Conservation (phyloP, 345 rosid species). For the Citrus sp. region DNA sequence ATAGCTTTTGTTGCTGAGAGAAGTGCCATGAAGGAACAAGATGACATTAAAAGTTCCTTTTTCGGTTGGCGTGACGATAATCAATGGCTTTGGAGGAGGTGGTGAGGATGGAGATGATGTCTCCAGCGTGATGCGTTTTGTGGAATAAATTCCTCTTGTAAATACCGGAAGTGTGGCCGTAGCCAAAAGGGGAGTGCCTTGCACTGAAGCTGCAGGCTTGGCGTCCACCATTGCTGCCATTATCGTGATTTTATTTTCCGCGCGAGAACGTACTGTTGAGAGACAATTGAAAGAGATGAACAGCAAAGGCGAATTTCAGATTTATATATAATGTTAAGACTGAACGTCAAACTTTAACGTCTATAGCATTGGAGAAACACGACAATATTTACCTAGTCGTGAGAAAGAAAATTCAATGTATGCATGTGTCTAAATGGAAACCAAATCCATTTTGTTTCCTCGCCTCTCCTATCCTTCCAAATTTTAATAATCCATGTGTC, state of each 20-base stretch:
- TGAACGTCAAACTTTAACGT: too few species aligned
- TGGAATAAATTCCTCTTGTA: neutral
- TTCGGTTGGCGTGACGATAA: conserved; percentile 25
- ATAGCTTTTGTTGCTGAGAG: conserved; percentile 22
- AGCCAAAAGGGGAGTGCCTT: neutral
- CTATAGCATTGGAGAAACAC: too few species aligned
- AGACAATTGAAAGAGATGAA: neutral
- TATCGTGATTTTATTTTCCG: neutral
- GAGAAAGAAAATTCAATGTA: too few species aligned
- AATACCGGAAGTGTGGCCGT: neutral
- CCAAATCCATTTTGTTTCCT: too few species aligned
- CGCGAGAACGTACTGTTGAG: neutral
- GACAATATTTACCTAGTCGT: too few species aligned
- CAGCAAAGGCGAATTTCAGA: neutral
- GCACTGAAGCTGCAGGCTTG: neutral
- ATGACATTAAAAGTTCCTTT: conserved; percentile 31
- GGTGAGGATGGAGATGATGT: conserved; percentile 1
- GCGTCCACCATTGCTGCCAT: neutral
- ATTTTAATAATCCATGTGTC: too few species aligned
- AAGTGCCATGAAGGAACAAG: conserved; percentile 38
- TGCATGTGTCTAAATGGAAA: too few species aligned
- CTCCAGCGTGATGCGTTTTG: neutral
- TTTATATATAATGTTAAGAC: too few species aligned
- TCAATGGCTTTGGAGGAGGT: conserved; percentile 23
- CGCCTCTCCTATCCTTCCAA: too few species aligned